Base-by-base conservation (phyloP, 1,284 basidiomycete genomes). In the Mycena sp. region DNA sequence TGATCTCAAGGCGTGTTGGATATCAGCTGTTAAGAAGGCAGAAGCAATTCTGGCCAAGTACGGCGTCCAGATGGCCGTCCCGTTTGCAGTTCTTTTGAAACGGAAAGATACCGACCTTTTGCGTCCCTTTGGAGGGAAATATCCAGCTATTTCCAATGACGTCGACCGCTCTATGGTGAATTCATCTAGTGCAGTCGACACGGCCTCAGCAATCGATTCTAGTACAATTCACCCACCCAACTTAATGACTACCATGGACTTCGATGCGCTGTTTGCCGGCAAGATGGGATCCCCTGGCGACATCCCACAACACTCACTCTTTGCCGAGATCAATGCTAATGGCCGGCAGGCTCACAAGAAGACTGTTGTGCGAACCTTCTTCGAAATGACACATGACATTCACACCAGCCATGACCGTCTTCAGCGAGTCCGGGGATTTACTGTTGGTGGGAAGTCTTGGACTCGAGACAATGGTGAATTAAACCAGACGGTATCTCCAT, bases 131-230 rank as follows among this genome's bases (percentile, higher is more conserved):
- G 60, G 60, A 4, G 53, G 53, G 3, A 55, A 50, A 23, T 62
- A 62, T 48, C 60, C 60, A 2, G 51, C 52, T 9, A 38, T 62
- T n/a, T 62, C 60, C 1, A 35, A 28, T 26, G 44, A 45, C 21
- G 44, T 56, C 7, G 60, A 62, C 26, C 52, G 52, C 4, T 62
- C 60, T 2, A 12, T 56, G 17, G 30, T 25, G 0, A 28, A 56
- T n/a, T 14, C n/a, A n/a, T 19, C 16, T 7, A 25, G 19, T 25
- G 10, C 26, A 5, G 19, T 35, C 9, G 32, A 17, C 10, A 6
- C 32, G n/a, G n/a, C n/a, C n/a, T n/a, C n/a, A n/a, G n/a, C n/a
- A n/a, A n/a, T n/a, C n/a, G n/a, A n/a, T 21, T 16, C 23, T 26
- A 16, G 5, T 48, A 16, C 5, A 4, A 19, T 48, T 9, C 9